Conservation (phyloP, 352 stramenopile species). For the Peronosclerospora sorghi region DNA sequence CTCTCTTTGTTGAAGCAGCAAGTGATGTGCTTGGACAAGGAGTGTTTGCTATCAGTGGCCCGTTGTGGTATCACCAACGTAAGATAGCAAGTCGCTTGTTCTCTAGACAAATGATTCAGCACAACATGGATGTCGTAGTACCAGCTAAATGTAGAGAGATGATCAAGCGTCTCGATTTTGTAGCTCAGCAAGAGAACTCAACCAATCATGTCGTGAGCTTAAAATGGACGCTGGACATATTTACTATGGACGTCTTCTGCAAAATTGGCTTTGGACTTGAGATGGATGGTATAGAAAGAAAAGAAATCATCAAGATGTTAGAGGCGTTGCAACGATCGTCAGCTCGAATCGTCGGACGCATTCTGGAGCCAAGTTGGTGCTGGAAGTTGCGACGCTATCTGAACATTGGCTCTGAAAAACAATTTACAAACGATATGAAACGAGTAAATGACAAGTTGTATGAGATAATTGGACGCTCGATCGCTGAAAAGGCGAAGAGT, state of each 20-base stretch:
- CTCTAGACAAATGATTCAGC: conserved; percentile 14
- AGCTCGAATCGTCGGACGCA: conserved; percentile 12
- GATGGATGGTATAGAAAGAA: conserved; percentile 10
- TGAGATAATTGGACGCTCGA: conserved; percentile 4
- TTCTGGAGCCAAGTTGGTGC: conserved; percentile 31
- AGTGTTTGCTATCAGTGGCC: conserved; percentile 26
- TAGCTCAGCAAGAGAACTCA: conserved; percentile 1
- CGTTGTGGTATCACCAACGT: conserved; percentile 25
- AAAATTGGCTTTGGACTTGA: conserved; percentile 40
- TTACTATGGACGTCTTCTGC: conserved; percentile 43
- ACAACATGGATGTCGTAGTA: conserved; percentile 15
- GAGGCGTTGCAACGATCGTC: conserved; percentile 12
- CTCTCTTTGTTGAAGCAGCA: conserved; percentile 13
- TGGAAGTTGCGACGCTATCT: conserved; percentile 33
- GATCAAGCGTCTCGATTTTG: conserved; percentile 5
- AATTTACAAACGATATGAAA: conserved; percentile 18
- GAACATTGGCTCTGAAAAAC: conserved; percentile 20
- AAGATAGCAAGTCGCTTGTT: conserved; percentile 25
- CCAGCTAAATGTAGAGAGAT: conserved; percentile 8
- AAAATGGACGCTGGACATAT: conserved; percentile 19
- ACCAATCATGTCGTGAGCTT: conserved; percentile 17
- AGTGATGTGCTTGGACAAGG: conserved; percentile 24
- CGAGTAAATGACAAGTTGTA: conserved; percentile 11
- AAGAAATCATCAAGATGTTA: conserved; percentile 15
- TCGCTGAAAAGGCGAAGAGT: not conserved